Conservation (phyloP, 345 rosid species). For the Populus davidiana region DNA sequence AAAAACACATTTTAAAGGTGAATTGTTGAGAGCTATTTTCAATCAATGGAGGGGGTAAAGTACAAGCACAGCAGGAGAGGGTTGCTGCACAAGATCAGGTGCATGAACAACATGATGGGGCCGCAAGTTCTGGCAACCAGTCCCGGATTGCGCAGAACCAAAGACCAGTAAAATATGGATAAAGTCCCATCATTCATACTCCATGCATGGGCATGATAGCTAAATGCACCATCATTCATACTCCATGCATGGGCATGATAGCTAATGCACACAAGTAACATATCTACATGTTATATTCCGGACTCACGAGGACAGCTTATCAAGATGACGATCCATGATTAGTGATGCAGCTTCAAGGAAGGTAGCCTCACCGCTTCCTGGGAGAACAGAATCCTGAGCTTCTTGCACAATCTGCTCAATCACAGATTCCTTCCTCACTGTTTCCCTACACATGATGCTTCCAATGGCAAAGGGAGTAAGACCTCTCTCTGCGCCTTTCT, state of each 20-base stretch:
- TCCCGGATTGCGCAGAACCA: slow-evolving; percentile 5
- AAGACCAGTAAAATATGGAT: neutral
- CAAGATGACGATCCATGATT: slow-evolving; percentile 54
- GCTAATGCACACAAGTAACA: slow-evolving; percentile 4
- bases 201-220: neutral
- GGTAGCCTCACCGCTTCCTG: slow-evolving; percentile 51
- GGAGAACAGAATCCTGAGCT: slow-evolving; percentile 50
- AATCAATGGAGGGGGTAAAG: neutral
- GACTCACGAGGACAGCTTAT: slow-evolving; percentile 24
- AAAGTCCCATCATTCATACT: slow-evolving; percentile 5
- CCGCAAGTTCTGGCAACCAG: slow-evolving; percentile 14
- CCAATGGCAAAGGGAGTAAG: slow-evolving; percentile 69
- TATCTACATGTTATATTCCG: slow-evolving; percentile 1
- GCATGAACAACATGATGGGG: slow-evolving; percentile 12
- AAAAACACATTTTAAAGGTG: neutral
- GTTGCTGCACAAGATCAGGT: neutral
- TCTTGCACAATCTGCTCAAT: slow-evolving; percentile 63
- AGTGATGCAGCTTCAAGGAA: slow-evolving; percentile 48
- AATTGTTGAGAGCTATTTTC: slow-evolving; percentile 5
- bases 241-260: neutral
- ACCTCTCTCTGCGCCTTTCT: slow-evolving; percentile 70
- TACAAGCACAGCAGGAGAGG: neutral
- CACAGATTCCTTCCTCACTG: slow-evolving; percentile 48
- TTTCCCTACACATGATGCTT: slow-evolving; percentile 75
- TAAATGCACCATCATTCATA: neutral